phyloP scores from a whole-genome alignment of 2,329 filamentous ascomycete genomes.

The Xylariomycetidae sp. region DNA sequence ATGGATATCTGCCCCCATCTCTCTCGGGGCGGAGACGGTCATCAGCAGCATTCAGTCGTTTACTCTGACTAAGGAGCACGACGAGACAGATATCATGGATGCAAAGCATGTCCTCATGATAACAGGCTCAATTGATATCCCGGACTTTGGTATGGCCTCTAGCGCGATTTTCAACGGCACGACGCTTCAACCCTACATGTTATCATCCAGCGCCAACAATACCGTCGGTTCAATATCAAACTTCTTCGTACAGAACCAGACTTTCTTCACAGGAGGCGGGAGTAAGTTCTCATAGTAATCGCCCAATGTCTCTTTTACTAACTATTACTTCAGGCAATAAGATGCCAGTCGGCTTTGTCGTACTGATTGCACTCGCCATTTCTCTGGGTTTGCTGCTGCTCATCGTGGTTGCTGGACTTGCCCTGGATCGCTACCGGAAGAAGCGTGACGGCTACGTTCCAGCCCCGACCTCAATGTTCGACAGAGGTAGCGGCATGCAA shows the following conservation, averaged over 20 bases:
- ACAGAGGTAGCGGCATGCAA: slow-evolving; percentile 53
- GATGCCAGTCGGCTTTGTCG: slow-evolving; percentile 70
- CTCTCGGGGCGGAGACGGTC: slow-evolving; percentile 60
- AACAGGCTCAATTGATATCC: slow-evolving; percentile 75
- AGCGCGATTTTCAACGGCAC: slow-evolving; percentile 87
- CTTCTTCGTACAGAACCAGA: slow-evolving; percentile 77
- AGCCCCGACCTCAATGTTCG: slow-evolving; percentile 64
- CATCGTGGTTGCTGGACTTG: slow-evolving; percentile 68
- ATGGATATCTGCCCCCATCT: slow-evolving; percentile 62
- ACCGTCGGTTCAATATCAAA: slow-evolving; percentile 66
- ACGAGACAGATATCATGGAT: slow-evolving; percentile 57
- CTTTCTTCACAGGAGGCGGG: slow-evolving; percentile 63
- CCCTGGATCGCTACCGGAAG: slow-evolving; percentile 72
- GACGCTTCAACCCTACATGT: slow-evolving; percentile 69
- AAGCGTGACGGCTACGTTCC: slow-evolving; percentile 75
- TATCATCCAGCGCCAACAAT: slow-evolving; percentile 65
- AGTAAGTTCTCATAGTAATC: slow-evolving; percentile 42
- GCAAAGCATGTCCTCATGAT: slow-evolving; percentile 70
- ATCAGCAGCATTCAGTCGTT: slow-evolving; percentile 83
- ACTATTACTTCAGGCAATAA: slow-evolving; percentile 39
- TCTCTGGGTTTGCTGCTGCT: slow-evolving; percentile 73
- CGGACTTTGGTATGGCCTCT: slow-evolving; percentile 74
- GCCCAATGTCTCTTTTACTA: slow-evolving; percentile 5
- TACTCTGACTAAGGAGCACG: slow-evolving; percentile 64
- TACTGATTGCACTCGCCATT: slow-evolving; percentile 76